Base-by-base conservation (phyloP, 2,329 filamentous ascomycete genomes). In the Fusarium caatingaense region DNA sequence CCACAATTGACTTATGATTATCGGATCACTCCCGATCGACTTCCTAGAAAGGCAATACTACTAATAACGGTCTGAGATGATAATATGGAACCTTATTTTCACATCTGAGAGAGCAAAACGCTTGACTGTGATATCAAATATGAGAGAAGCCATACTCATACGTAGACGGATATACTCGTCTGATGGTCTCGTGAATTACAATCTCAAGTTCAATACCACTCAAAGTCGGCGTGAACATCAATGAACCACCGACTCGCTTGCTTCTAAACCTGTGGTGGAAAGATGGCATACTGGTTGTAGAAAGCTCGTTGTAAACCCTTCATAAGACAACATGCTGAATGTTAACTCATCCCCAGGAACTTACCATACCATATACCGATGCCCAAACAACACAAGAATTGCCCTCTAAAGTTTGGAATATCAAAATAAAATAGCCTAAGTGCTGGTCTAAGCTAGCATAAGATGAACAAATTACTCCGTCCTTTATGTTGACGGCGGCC, bases 21-120 rank as follows among this genome's bases (percentile, higher is more conserved):
- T 66, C 60, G 65, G 66, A 40, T 54, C 40, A 18, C 27, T 23
- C 10, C 66, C 66, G 66, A 69, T 48, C 4, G 11, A 60, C 20
- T 69, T 67, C 41, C 53, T 11, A 56, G 45, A 21, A 41, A 49
- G 51, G 55, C 13, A 68, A 66, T 57, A 27, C n/a, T n/a, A 27
- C 16, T 16, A 13, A 28, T 10, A 23, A 60, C n/a, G 21, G n/a
- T 30, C 13, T 23, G 10, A 27, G 25, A 47, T 28, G 7, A 47
- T 28, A 28, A 11, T 6, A 20, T 23, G 16, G 21, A 37, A 37
- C 18, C 18, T 7, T 37, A 37, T n/a, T 37, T 4, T n/a, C 34
- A 11, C 30, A 4, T 12, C 18, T n/a, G 18, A 37, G 18, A n/a
- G 34, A 37, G 18, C 10, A n/a, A 4, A 12, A 37, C 10, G 32